Percentiles rank a stretch among this genome's conserved stretches.
Conservation (phyloP, 2,329 filamentous ascomycete genomes). For the Macrophomina tecta region DNA sequence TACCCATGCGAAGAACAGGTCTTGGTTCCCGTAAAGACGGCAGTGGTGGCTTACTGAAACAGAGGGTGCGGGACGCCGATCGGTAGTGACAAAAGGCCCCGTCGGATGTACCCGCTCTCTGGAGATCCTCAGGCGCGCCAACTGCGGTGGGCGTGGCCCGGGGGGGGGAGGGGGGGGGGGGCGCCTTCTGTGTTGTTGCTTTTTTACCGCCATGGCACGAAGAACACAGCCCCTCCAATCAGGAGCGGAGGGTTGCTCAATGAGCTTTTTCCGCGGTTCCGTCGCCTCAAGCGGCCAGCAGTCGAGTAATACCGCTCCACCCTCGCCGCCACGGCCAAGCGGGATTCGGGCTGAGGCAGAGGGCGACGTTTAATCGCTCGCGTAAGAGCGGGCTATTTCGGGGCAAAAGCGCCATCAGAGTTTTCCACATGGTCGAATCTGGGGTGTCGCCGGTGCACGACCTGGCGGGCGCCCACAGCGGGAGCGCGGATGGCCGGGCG, state of each 20-base stretch:
- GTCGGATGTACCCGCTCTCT: conserved; percentile 15
- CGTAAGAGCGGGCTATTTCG: conserved; percentile 2
- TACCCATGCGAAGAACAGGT: background rate
- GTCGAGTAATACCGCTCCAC: background rate
- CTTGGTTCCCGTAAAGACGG: background rate
- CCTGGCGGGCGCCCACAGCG: conserved; percentile 2
- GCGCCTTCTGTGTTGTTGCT: background rate
- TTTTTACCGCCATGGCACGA: background rate
- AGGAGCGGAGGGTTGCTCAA: background rate
- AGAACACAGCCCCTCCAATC: conserved; percentile 1
- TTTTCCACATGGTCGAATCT: conserved; percentile 3
- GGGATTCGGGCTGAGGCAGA: background rate
- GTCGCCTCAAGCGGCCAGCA: conserved; percentile 1
- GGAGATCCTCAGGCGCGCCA: conserved; percentile 18
- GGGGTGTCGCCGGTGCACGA: conserved; percentile 14
- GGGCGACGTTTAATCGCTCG: background rate
- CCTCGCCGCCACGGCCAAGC: background rate
- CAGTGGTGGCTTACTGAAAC: conserved; percentile 1
- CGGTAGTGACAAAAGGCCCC: background rate
- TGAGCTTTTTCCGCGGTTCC: conserved; percentile 3
- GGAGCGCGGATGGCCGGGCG: background rate
- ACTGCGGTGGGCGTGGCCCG: background rate
- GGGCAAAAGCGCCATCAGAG: conserved; percentile 12
- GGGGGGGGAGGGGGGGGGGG: background rate
- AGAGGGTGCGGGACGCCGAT: conserved; percentile 13